Evolutionary conservation across 805 yeast genomes (phyloP), one percentile per base, ranked within the genome.

Genomic region (Metschnikowia arizonensis): DNA sequence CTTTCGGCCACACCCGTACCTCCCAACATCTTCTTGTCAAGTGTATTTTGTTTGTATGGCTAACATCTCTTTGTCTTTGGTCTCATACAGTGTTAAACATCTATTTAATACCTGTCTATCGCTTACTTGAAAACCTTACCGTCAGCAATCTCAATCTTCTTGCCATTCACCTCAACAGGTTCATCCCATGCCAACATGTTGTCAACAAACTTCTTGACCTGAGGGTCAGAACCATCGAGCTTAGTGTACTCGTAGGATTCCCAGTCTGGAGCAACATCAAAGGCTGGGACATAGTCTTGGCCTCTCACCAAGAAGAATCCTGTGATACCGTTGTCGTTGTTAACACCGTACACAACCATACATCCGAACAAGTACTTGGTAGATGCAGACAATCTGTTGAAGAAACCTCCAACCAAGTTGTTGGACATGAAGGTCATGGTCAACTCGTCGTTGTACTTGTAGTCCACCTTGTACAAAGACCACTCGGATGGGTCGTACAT

Each of bases 231-330:
- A 50, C 84, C 79, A 66, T 91, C 97, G 63, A 91, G 77, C 77
- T 87, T 83, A 65, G 81, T 73, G 85, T 79, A 88, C 49, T 67
- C 65, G 77, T 88, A 91, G 40, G 97, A 88, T 76, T 91, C 98
- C 95, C 96, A 89, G 76, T 93, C 99, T 71, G 99, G 97, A 65
- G 98, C 99, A 69, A 93, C 98, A 56, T 91, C 86, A 65, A 91
- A 88, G 53, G 97, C 99, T 69, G 97, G 96, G 47, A 60, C 79
- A 65, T 60, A 73, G 52, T 91, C 96, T 73, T 91, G 88, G 62
- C 99, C 99, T 77, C 98, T 89, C 64, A 91, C 83, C 64, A 93
- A 73, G 79, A 91, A 84, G 65, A 85, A 95, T 78, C 96, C 97
- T 60, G 87, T 76, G 67, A 91, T 90, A 78, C 97, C 98, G 76